Evolutionary conservation across 768 basidiomycete genomes (phyloP), one percentile per base, ranked within the genome.

Genomic region (Holtermannia corniformis): DNA sequence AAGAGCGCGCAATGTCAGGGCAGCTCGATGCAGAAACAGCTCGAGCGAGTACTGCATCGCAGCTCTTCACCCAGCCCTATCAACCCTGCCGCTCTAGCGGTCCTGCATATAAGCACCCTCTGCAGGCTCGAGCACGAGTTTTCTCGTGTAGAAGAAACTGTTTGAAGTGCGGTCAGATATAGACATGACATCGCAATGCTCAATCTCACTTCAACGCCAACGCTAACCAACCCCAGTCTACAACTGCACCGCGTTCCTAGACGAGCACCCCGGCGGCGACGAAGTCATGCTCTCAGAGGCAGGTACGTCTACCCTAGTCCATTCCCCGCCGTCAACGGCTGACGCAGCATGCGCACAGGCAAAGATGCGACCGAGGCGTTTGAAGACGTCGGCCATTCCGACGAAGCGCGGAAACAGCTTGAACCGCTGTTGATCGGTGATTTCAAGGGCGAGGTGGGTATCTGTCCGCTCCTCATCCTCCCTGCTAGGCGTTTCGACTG

Each of bases 181-280:
- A n/a, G n/a, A n/a, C n/a, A n/a, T n/a, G n/a, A n/a, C n/a, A n/a
- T n/a, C n/a, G n/a, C n/a, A n/a, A n/a, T n/a, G n/a, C n/a, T n/a
- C n/a, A n/a, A n/a, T n/a, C n/a, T n/a, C n/a, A n/a, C n/a, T n/a
- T n/a, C n/a, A n/a, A n/a, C 7, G 32, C 32, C 7, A 37, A 37
- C 7, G 32, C 32, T 37, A 37, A 37, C 32, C 32, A 37, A 16
- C 49, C 56, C 41, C 73, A 93, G 93, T 97, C 50, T 96, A 97
- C 78, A 80, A 93, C 75, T 84, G 85, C 59, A 82, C 89, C 37
- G 85, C 86, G 70, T 97, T 97, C 80, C 76, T 91, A 64, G 92
- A 96, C 76, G 92, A 93, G 92, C 92, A 95, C 69, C 92, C 91
- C 21, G 93, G 93, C 72, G 95, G 95, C 58, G 95, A 97, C 76